These are phyloP conservation scores for Ophiostoma angusticollis DNA, from an alignment of 2,329 filamentous ascomycete species.

Conservation along the genomic window DNA sequence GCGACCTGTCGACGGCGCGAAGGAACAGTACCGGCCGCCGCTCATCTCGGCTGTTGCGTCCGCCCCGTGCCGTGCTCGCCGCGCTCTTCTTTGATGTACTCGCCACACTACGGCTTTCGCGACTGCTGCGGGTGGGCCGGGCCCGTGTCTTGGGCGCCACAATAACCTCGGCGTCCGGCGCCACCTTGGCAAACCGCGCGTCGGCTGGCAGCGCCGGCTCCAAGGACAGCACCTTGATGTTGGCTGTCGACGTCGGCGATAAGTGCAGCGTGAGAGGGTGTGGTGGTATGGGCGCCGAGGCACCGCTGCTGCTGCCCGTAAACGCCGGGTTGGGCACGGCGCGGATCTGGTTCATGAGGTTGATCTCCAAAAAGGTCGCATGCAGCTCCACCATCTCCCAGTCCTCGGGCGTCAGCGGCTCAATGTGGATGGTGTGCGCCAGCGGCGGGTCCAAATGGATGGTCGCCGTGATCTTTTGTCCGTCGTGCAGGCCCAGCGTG, in stretches of 20 bases:
- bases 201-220: constrained; percentile 56
- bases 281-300: constrained; percentile 30
- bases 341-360: constrained; percentile 83
- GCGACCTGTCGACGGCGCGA: constrained; percentile 58
- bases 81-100: constrained; percentile 69
- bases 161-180: constrained; percentile 89
- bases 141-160: constrained; percentile 85
- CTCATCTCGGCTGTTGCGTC: constrained; percentile 43
- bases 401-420: constrained; percentile 85
- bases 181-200: constrained; percentile 78
- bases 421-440: constrained; percentile 91
- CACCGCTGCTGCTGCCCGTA: constrained; percentile 32
- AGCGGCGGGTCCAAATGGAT: constrained; percentile 84
- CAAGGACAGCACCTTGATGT: constrained; percentile 75
- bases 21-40: constrained; percentile 60
- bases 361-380: constrained; percentile 87
- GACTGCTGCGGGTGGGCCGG: constrained; percentile 50
- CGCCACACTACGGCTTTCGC: constrained; percentile 67
- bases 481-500: constrained; percentile 64
- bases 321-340: constrained; percentile 78
- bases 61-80: constrained; percentile 53
- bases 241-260: constrained; percentile 89
- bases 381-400: constrained; percentile 99
- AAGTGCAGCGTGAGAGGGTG: constrained; percentile 87
- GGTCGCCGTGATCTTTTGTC: constrained; percentile 58